Evolutionary conservation across 345 rosid genomes (phyloP).

Genomic region (Euphorbia peplus): DNA sequence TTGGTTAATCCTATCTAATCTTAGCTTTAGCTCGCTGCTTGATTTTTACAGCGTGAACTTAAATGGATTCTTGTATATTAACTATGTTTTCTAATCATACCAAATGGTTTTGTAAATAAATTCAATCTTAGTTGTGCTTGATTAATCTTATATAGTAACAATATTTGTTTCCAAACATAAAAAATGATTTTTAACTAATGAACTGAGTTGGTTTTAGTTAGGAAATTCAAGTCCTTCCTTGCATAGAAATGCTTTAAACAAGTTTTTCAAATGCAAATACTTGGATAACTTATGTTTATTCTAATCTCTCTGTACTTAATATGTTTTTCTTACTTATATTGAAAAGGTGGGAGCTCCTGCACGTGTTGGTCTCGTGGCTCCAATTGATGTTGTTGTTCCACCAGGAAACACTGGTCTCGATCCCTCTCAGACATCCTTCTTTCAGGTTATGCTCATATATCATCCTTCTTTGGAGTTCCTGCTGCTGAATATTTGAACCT

Average conservation of each 20-base stretch:
- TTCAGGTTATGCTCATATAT: constrained; percentile 12
- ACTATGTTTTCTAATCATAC: no score
- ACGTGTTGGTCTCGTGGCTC: constrained; percentile 21
- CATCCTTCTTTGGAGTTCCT: background rate
- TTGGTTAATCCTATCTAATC: no score
- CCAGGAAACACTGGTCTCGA: constrained; percentile 22
- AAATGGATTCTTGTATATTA: no score
- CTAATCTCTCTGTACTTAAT: background rate
- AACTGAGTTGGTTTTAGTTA: no score
- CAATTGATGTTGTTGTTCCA: constrained; percentile 26
- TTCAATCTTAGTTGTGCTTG: no score
- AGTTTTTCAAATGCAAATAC: no score
- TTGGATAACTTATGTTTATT: no score
- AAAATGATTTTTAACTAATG: no score
- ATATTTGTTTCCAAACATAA: background rate
- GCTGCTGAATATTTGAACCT: no score
- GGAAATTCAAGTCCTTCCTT: background rate
- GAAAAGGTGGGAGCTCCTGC: constrained; percentile 27
- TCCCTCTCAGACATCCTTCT: constrained; percentile 26
- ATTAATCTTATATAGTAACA: background rate
- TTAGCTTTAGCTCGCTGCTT: no score
- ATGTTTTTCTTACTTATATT: background rate
- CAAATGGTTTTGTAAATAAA: no score
- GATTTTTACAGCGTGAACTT: background rate
- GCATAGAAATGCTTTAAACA: no score